These are phyloP conservation scores for Geotrichum cucujoidarum DNA, from an alignment of 1,139 yeast genomes.

Conservation along the genomic window DNA sequence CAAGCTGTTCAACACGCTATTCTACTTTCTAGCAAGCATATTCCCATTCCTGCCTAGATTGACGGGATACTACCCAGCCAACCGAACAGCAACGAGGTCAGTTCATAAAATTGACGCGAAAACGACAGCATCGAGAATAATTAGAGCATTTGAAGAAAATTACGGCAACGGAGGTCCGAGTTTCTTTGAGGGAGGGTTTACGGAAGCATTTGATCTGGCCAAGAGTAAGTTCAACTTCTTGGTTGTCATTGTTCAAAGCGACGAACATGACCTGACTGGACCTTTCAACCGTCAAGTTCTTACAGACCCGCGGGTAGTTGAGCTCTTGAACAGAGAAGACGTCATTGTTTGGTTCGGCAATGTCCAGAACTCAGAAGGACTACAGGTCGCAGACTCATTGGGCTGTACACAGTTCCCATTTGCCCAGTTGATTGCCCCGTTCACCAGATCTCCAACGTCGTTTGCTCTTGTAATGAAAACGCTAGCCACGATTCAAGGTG, in stretches of 20 bases:
- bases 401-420: constrained; percentile 76
- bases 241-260: constrained; percentile 68
- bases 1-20: constrained; percentile 31
- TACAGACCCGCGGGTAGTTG: constrained; percentile 49
- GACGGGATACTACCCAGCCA: constrained; percentile 38
- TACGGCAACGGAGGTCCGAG: constrained; percentile 31
- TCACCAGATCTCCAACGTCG: constrained; percentile 37
- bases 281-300: constrained; percentile 55
- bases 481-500: constrained; percentile 65
- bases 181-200: constrained; percentile 69
- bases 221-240: constrained; percentile 65
- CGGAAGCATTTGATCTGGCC: constrained; percentile 66
- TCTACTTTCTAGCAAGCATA: constrained; percentile 33
- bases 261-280: constrained; percentile 59
- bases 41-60: constrained; percentile 38
- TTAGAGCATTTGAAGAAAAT: constrained; percentile 39
- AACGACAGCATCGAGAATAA: constrained; percentile 40
- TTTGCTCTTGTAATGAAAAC: constrained; percentile 47
- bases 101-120: constrained; percentile 39
- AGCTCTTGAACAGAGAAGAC: constrained; percentile 47
- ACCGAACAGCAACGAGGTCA: constrained; percentile 32
- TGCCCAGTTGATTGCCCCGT: constrained; percentile 59
- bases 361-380: constrained; percentile 72
- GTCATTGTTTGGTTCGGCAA: constrained; percentile 86
- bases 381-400: constrained; percentile 73